Conservation (phyloP, 352 stramenopile genomes). For the Phytophthora citricola region DNA sequence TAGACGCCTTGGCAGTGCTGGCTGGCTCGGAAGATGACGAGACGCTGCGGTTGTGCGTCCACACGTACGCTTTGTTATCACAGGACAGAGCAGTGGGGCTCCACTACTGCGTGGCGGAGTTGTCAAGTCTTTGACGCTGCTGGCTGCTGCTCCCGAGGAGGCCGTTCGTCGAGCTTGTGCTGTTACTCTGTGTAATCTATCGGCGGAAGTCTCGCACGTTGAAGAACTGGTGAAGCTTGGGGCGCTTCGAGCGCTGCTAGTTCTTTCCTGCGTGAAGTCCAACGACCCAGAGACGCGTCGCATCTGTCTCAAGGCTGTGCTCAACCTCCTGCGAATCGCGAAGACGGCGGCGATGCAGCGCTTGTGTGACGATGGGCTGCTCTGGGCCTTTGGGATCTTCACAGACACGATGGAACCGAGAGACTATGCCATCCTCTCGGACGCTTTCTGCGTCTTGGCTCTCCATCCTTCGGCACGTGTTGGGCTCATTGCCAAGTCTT, state of each 20-base stretch:
- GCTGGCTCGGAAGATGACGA: slow-evolving; percentile 58
- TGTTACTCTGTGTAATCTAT: slow-evolving; percentile 94
- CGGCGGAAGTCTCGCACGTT: slow-evolving; percentile 89
- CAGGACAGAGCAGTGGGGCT: slow-evolving; percentile 48
- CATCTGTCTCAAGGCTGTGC: slow-evolving; percentile 73
- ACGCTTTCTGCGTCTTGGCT: slow-evolving; percentile 70
- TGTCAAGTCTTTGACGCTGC: slow-evolving; percentile 72
- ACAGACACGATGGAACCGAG: slow-evolving; percentile 54
- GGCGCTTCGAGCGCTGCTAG: slow-evolving; percentile 89
- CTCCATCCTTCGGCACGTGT: slow-evolving; percentile 58
- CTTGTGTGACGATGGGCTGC: slow-evolving; percentile 71
- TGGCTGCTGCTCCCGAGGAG: slow-evolving; percentile 75
- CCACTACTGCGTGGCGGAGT: slow-evolving; percentile 64
- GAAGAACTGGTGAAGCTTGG: slow-evolving; percentile 89
- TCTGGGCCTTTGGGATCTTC: slow-evolving; percentile 77
- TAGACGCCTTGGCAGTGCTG: slow-evolving; percentile 58
- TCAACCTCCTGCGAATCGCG: slow-evolving; percentile 65
- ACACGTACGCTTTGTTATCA: slow-evolving; percentile 71
- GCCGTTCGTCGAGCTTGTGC: slow-evolving; percentile 76
- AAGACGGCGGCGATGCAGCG: slow-evolving; percentile 51
- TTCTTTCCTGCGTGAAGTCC: slow-evolving; percentile 83
- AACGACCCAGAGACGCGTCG: slow-evolving; percentile 79
- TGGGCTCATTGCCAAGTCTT: slow-evolving; percentile 55
- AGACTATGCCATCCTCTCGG: slow-evolving; percentile 69
- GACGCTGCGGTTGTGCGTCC: slow-evolving; percentile 67